Evolutionary conservation across 441 rosid species (phyloP).

Genomic region (Euphorbia celastroides): DNA sequence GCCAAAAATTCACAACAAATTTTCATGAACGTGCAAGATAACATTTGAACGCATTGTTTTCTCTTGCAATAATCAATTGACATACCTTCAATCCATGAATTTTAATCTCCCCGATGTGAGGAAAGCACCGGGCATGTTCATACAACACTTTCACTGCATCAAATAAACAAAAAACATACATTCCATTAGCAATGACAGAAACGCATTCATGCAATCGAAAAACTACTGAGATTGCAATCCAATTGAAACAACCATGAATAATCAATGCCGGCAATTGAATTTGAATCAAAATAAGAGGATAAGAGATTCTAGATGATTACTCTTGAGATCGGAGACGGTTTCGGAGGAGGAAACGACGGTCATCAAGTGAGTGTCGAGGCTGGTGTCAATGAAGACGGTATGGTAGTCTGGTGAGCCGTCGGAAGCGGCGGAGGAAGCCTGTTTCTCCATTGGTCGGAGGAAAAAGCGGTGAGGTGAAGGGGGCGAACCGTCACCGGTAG

Average conservation of each 20-base stretch:
- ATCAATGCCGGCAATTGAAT: background rate
- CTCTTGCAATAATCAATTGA: background rate
- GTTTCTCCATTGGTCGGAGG: conserved; percentile 16
- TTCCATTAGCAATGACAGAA: background rate
- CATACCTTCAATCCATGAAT: conserved; percentile 47
- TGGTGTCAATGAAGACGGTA: conserved; percentile 47
- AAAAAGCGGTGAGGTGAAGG: background rate
- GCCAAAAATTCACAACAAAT: background rate
- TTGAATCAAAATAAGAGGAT: background rate
- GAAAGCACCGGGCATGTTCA: conserved; percentile 48
- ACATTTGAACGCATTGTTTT: background rate
- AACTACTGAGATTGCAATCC: background rate
- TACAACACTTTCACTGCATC: conserved; percentile 40
- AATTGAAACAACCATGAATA: background rate
- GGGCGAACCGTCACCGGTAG: background rate
- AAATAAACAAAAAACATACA: background rate
- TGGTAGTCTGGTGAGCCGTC: conserved; percentile 10
- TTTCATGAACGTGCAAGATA: background rate
- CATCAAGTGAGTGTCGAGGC: conserved; percentile 49
- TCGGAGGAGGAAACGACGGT: conserved; percentile 40
- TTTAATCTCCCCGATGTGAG: conserved; percentile 37
- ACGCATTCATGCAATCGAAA: background rate
- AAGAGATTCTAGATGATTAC: conserved; percentile 30
- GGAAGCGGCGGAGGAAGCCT: conserved; percentile 18
- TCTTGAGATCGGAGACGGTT: conserved; percentile 47